These are phyloP conservation scores for Pichia insulana DNA, from an alignment of 805 yeast species.

Conservation along the genomic window DNA sequence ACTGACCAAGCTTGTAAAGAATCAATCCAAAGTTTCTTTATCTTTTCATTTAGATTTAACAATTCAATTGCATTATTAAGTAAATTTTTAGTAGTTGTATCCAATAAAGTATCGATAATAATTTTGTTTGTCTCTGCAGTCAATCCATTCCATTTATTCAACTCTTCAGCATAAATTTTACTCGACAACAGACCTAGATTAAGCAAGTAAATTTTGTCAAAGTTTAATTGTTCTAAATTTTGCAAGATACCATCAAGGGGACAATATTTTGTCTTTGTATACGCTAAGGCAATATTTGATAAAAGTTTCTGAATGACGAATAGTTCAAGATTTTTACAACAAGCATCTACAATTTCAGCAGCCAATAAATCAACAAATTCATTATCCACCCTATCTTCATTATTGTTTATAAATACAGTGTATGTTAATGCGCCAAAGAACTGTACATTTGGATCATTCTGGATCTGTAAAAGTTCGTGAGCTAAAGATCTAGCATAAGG, in stretches of 20 bases:
- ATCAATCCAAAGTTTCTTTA: conserved; percentile 20
- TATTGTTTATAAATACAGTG: conserved; percentile 35
- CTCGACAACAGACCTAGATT: conserved; percentile 25
- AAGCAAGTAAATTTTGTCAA: background rate
- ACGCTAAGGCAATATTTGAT: conserved; percentile 9
- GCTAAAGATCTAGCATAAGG: conserved; percentile 52
- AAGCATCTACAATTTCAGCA: conserved; percentile 6
- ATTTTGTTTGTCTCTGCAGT: conserved; percentile 29
- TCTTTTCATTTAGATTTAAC: background rate
- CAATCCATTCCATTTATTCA: conserved; percentile 30
- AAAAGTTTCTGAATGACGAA: conserved; percentile 11
- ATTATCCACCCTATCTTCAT: conserved; percentile 4
- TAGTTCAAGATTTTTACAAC: conserved; percentile 1
- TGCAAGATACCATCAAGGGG: conserved; percentile 25
- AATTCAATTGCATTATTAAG: background rate
- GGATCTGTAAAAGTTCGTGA: conserved; percentile 35
- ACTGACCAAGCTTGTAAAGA: conserved; percentile 30
- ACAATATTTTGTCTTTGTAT: conserved; percentile 27
- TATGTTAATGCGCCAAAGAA: conserved; percentile 80
- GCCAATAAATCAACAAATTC: background rate
- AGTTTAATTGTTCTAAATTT: background rate
- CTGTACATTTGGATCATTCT: conserved; percentile 39
- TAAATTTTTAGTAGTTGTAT: conserved; percentile 14
- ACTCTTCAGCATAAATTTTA: conserved; percentile 45
- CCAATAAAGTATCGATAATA: conserved; percentile 30